These are phyloP conservation scores for Sarocladium kiliense DNA, from an alignment of 2,329 filamentous ascomycete species.

Conservation along the genomic window DNA sequence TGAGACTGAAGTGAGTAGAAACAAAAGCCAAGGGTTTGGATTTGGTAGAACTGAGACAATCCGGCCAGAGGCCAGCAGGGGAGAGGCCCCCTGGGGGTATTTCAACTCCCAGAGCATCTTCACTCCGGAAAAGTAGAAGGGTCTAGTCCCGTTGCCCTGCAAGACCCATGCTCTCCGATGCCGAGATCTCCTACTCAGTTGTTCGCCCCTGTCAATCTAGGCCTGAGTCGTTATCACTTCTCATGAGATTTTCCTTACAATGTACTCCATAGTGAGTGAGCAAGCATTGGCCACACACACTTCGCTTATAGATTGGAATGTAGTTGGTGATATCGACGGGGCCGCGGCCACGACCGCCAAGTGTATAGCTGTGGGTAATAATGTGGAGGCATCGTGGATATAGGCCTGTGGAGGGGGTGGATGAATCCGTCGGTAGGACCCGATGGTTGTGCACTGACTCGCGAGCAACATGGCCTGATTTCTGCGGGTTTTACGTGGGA, in stretches of 20 bases:
- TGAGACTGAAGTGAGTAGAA: neutral
- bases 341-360: neutral
- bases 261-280: too few relatives aligned
- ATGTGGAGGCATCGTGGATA: neutral
- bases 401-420: neutral
- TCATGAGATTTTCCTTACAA: too few relatives aligned
- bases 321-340: neutral
- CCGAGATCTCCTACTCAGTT: too few relatives aligned
- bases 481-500: neutral
- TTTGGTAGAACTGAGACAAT: neutral
- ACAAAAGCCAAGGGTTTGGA: neutral
- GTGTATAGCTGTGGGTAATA: neutral
- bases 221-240: too few relatives aligned
- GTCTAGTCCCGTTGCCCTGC: neutral
- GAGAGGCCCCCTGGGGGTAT: neutral
- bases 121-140: neutral
- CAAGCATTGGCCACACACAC: neutral
- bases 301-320: neutral
- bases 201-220: too few relatives aligned
- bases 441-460: neutral
- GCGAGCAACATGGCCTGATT: neutral
- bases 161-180: neutral
- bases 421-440: neutral
- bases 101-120: neutral
- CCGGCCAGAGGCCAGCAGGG: neutral